These are phyloP conservation scores for Phaffia australis DNA, from an alignment of 768 basidiomycete species.

Conservation along the genomic window DNA sequence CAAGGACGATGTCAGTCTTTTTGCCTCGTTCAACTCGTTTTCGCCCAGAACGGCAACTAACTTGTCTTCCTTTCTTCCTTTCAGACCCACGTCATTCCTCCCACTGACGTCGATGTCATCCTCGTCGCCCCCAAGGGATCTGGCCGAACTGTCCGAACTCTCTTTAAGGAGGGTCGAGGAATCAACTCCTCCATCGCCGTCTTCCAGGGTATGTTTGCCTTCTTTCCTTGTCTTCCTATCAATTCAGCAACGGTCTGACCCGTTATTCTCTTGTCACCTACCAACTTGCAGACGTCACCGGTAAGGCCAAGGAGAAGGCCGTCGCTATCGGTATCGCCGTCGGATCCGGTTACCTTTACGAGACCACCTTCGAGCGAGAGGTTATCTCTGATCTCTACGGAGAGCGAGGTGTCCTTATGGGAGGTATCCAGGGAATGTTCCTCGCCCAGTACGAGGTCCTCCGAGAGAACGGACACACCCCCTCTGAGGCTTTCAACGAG, in stretches of 20 bases:
- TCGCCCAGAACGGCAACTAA: neutral
- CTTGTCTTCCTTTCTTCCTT: neutral
- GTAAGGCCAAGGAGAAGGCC: conserved; percentile 95
- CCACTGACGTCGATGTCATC: conserved; percentile 91
- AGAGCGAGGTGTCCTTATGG: conserved; percentile 99
- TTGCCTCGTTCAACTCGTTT: neutral
- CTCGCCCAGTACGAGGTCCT: conserved; percentile 97
- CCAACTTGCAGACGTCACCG: conserved; percentile 97
- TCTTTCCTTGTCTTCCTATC: neutral
- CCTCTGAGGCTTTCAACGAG: conserved; percentile 99
- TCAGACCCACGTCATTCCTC: conserved; percentile 75
- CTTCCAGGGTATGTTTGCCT: conserved; percentile 15
- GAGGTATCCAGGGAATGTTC: conserved; percentile 98
- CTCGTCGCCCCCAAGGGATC: conserved; percentile 99
- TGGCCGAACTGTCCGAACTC: conserved; percentile 94
- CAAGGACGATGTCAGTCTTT: conserved; percentile 62
- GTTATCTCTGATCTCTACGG: conserved; percentile 98
- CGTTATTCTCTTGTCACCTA: conserved; percentile 63
- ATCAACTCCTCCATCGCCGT: conserved; percentile 51
- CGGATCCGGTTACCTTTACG: conserved; percentile 96
- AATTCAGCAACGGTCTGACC: conserved; percentile 28
- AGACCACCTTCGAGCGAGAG: conserved; percentile 99
- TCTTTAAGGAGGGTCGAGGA: conserved; percentile 99
- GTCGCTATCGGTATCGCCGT: conserved; percentile 85
- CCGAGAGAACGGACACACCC: conserved; percentile 88